Conservation (phyloP, 2,329 filamentous ascomycete genomes). For the Diaporthe amygdali region DNA sequence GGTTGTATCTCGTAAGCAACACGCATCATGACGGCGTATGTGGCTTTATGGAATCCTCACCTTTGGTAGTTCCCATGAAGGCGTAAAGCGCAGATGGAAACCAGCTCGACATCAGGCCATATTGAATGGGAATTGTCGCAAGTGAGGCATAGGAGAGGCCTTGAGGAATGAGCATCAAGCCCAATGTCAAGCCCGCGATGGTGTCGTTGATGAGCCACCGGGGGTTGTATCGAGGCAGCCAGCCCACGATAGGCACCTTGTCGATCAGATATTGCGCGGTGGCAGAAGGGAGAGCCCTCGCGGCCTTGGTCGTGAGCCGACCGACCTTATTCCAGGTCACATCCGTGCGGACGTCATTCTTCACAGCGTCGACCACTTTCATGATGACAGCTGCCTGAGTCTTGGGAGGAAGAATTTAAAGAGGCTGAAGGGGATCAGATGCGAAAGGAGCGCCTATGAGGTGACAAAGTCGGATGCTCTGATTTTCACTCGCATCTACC, state of each 20-base stretch:
- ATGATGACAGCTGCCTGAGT: conserved; percentile 19
- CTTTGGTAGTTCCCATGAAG: conserved; percentile 67
- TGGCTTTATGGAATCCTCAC: conserved; percentile 37
- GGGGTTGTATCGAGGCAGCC: conserved; percentile 66
- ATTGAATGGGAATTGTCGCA: conserved; percentile 64
- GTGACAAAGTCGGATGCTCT: neutral
- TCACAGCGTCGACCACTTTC: conserved; percentile 31
- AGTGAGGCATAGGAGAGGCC: conserved; percentile 67
- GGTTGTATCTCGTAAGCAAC: neutral
- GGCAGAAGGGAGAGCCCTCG: conserved; percentile 52
- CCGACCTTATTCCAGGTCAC: conserved; percentile 41
- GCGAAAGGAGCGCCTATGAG: neutral
- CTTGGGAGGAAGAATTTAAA: neutral
- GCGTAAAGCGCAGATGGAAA: conserved; percentile 61
- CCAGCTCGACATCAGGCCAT: conserved; percentile 66
- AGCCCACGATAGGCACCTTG: conserved; percentile 66
- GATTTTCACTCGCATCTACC: neutral
- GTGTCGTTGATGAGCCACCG: conserved; percentile 67
- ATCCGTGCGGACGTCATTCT: conserved; percentile 42
- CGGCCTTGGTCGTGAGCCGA: conserved; percentile 35
- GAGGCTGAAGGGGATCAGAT: neutral
- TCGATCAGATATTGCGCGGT: conserved; percentile 61
- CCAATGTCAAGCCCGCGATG: conserved; percentile 66
- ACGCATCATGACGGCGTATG: conserved; percentile 3
- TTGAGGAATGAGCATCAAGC: conserved; percentile 66